Conservation (phyloP, 2,329 filamentous ascomycete species). For the Tolypocladium pustulatum region DNA sequence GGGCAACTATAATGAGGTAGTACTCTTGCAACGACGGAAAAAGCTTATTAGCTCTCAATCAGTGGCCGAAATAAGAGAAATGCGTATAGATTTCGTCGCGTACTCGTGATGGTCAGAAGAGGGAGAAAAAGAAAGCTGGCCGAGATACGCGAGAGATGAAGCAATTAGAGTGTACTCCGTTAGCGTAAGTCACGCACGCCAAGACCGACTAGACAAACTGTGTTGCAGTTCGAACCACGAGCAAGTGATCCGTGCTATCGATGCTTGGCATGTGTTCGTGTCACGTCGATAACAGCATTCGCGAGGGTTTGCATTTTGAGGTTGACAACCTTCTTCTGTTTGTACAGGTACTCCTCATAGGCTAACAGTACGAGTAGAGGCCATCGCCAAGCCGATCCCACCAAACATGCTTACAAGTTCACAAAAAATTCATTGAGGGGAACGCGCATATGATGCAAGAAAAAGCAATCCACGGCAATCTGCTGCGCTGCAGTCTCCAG, state of each 20-base stretch:
- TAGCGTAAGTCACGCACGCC: background rate
- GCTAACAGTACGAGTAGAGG: background rate
- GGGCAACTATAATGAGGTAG: too few species aligned
- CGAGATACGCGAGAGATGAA: background rate
- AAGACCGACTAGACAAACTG: background rate
- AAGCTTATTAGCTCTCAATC: too few species aligned
- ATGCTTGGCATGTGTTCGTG: background rate
- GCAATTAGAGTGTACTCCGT: background rate
- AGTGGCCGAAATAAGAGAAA: too few species aligned
- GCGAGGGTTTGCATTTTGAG: background rate
- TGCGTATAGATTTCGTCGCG: too few species aligned
- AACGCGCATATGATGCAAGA: background rate
- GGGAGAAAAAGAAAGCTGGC: too few species aligned
- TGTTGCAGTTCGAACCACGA: background rate
- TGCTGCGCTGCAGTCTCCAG: background rate
- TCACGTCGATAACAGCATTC: background rate
- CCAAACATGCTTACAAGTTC: background rate
- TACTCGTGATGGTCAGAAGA: too few species aligned
- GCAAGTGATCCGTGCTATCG: background rate
- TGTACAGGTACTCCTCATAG: too few species aligned
- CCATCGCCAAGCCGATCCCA: background rate
- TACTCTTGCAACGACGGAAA: too few species aligned
- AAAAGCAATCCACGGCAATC: background rate
- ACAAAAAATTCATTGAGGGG: background rate
- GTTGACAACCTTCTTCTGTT: background rate